Evolutionary conservation across 1,284 basidiomycete genomes (phyloP), one percentile per base, ranked within the genome.

Genomic region (Inonotus hispidus): DNA sequence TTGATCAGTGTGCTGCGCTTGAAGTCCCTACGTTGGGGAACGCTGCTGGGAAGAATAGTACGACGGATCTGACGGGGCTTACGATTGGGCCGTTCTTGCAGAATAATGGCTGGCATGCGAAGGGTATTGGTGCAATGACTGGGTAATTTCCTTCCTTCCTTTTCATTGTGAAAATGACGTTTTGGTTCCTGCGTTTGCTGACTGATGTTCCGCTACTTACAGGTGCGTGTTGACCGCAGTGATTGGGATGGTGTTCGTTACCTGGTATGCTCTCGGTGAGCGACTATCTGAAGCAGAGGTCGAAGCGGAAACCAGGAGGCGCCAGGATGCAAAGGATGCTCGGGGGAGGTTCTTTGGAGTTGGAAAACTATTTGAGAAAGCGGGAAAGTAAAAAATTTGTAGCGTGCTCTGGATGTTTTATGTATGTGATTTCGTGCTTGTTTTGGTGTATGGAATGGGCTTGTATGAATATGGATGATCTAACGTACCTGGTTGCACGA

Each of bases 121-220:
- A 81, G 72, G 93, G 90, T 29, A 90, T 93, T 63, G 84, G 85
- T 32, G 94, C 95, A 23, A 85, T 98, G 80, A 81, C 85, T 0
- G 94, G 90, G 71, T 49, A 14, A 29, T 10, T 23, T 16, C 21
- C 8, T 43, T n/a, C 41, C 16, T 43, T 21, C n/a, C n/a, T n/a
- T n/a, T n/a, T n/a, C n/a, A n/a, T n/a, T n/a, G n/a, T n/a, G n/a
- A n/a, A n/a, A n/a, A n/a, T n/a, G n/a, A n/a, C n/a, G 2, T 14
- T n/a, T 1, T 14, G 19, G 2, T n/a, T 2, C 41, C 19, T 7
- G 2, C 3, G 16, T 21, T n/a, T 43, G 41, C 19, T 21, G 16
- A 43, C 19, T 21, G 16, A 43, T n/a, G 16, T 43, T 4, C 2
- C 16, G 7, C 8, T 8, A 8, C 32, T 11, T 49, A 23, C 55